Percentiles rank a stretch among this genome's conserved stretches.
These are phyloP conservation scores for Pelargonium cotyledonis DNA, from an alignment of 441 rosid species.

Conservation along the genomic window DNA sequence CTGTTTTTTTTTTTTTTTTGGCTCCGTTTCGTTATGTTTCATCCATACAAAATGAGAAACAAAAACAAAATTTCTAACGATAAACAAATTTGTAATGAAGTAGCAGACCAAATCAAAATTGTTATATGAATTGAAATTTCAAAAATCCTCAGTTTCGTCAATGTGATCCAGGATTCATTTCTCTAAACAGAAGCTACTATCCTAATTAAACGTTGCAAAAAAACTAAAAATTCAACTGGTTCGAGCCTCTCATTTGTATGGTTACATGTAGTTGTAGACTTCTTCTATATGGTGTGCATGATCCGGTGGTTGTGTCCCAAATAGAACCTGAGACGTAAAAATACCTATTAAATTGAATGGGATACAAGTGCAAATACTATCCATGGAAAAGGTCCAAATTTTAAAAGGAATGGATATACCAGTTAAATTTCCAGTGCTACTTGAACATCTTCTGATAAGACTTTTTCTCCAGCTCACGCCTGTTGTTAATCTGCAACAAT, in stretches of 20 bases:
- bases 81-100: background rate
- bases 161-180: background rate
- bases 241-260: background rate
- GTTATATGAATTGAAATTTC: background rate
- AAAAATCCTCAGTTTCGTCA: background rate
- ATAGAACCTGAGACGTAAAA: too few species aligned
- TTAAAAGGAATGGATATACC: conserved; percentile 20
- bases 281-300: background rate
- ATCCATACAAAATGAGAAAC: background rate
- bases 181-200: background rate
- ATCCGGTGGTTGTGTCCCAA: too few species aligned
- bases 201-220: background rate
- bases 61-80: background rate
- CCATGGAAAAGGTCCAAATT: background rate
- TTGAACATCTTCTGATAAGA: conserved; percentile 72
- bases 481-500: conserved; percentile 45
- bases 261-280: background rate
- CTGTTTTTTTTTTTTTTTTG: too few species aligned
- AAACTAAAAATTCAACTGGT: background rate
- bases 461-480: conserved; percentile 57
- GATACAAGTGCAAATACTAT: background rate
- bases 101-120: background rate
- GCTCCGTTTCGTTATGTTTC: too few species aligned
- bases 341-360: too few species aligned
- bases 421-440: conserved; percentile 20